phyloP scores from a whole-genome alignment of 2,329 filamentous ascomycete genomes.

The Cladosporium halotolerans region DNA sequence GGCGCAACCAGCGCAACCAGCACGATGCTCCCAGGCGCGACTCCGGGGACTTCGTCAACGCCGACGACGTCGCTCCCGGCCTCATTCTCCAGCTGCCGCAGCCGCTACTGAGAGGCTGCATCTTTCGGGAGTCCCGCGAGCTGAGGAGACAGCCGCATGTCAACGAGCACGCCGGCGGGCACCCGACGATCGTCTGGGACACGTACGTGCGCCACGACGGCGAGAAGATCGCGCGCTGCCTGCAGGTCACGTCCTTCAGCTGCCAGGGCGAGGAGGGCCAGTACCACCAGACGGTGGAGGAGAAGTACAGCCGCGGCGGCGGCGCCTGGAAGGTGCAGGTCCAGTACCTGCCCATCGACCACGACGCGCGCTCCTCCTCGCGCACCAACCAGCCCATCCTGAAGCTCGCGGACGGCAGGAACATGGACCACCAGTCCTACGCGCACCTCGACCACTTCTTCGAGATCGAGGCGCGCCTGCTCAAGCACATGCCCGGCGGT shows the following conservation, averaged over 20 bases:
- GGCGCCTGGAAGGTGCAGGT: neutral
- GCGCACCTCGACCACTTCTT: conserved; percentile 14
- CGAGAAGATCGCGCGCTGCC: conserved; percentile 2
- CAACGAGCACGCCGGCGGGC: neutral
- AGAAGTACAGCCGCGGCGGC: conserved; percentile 1
- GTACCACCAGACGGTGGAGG: neutral
- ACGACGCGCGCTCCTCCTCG: neutral
- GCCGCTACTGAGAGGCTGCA: neutral
- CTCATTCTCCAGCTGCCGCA: neutral
- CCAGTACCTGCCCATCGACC: conserved; percentile 6
- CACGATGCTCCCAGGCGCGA: no score
- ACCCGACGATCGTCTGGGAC: conserved; percentile 2
- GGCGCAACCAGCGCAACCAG: no score
- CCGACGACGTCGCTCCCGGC: neutral
- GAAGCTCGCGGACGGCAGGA: neutral
- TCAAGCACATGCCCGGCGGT: neutral
- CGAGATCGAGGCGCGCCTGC: conserved; percentile 9
- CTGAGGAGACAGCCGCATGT: neutral
- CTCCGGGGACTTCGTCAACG: no score
- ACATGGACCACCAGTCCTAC: conserved; percentile 12
- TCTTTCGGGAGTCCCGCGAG: neutral
- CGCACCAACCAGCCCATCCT: neutral
- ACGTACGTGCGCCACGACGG: neutral
- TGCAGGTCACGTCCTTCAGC: conserved; percentile 9
- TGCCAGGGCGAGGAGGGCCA: neutral